Base-by-base conservation (phyloP, 2,329 filamentous ascomycete species). In the Furcasterigmium sp. region DNA sequence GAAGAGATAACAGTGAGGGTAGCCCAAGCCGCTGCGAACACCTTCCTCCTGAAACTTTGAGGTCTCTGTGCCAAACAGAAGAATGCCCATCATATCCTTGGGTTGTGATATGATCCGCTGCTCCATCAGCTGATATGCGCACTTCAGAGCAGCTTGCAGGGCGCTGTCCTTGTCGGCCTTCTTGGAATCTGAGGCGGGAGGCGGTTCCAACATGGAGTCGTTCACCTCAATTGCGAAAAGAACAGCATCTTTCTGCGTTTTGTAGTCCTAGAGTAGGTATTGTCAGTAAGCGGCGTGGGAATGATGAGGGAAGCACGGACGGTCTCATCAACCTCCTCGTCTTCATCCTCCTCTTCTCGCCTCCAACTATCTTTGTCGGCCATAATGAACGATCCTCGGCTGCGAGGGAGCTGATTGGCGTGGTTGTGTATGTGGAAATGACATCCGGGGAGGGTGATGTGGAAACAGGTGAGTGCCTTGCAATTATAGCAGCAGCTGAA, bases 101-200 rank as follows among this genome's bases (percentile, higher is more conserved):
- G 93, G 93, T 48, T 91, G 91, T 4, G 91, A 91, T 55, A 98
- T 97, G 63, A 98, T 97, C 54, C 93, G 88, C 68, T 97, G 91
- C 67, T 97, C 89, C 88, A 98, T 96, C 42, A 98, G 73, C 57
- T 89, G 82, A 57, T 95, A 95, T 45, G 91, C 93, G 56, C 89
- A 96, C 73, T 95, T 95, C 39, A 98, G 68, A 4, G 93, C 91
- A 14, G 91, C 91, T 41, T 84, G 76, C 1, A 89, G 75, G 4
- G 91, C 82, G 36, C 86, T 91, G 56, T 91, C 87, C 45, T 73
- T 81, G 51, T 87, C 85, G 35, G 82, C 79, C 61, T 90, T 91
- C 65, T 87, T 95, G 40, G 82, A 77, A 47, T 78, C 74, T 7
- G 75, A 75, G 3, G 73, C 67, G 3, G 80, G 76, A 18, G 87